phyloP scores from a whole-genome alignment of 495 filamentous ascomycete species.

The Annulohypoxylon maeteangense region DNA sequence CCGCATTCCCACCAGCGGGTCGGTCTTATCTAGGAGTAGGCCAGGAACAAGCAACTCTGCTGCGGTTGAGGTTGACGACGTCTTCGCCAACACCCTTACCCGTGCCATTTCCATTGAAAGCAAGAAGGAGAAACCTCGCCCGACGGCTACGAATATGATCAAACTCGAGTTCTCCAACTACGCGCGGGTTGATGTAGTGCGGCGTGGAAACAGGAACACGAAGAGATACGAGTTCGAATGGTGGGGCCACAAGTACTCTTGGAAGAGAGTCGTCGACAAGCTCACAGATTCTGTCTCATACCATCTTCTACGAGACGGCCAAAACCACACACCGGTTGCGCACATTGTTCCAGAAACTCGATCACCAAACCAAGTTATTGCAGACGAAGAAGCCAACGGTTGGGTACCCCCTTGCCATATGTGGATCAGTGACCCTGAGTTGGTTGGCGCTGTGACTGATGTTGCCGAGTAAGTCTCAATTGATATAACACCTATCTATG shows the following conservation, averaged over 20 bases:
- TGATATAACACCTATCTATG: conserved; percentile 3
- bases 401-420: conserved; percentile 93
- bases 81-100: conserved; percentile 54
- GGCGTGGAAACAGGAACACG: conserved; percentile 72
- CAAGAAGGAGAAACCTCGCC: conserved; percentile 52
- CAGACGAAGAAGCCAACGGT: conserved; percentile 82
- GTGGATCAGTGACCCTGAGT: conserved; percentile 80
- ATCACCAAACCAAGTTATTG: conserved; percentile 72
- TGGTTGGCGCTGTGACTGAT: conserved; percentile 76
- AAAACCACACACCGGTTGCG: conserved; percentile 72
- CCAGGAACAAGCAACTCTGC: conserved; percentile 55
- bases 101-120: conserved; percentile 49
- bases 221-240: conserved; percentile 93
- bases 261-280: conserved; percentile 78
- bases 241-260: conserved; percentile 87
- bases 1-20: conserved; percentile 57
- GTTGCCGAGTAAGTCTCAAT: conserved; percentile 85
- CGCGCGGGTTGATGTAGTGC: conserved; percentile 85
- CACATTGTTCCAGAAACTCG: conserved; percentile 86
- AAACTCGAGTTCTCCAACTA: conserved; percentile 98
- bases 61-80: conserved; percentile 59
- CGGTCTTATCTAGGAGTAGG: conserved; percentile 54
- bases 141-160: conserved; percentile 74
- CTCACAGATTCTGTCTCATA: conserved; percentile 72
- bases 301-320: conserved; percentile 75